Percentiles rank a stretch among this genome's conserved stretches.
phyloP scores from a whole-genome alignment of 2,329 filamentous ascomycete species.

The Mollisiaceae sp. region DNA sequence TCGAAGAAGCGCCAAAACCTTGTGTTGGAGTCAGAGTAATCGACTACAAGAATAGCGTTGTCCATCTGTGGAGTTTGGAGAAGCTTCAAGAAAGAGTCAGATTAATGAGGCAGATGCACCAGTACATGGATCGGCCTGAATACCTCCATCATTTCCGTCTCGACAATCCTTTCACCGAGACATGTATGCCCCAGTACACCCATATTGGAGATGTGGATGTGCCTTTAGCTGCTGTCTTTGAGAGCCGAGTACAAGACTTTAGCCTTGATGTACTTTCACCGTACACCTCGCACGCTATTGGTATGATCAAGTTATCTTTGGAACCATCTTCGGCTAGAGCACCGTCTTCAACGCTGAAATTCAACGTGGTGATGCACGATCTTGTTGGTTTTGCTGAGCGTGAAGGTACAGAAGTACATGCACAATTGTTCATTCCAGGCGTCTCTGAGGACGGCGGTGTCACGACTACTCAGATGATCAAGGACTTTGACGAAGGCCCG shows the following conservation, averaged over 20 bases:
- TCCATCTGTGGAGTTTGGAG: constrained; percentile 92
- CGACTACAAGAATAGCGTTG: constrained; percentile 84
- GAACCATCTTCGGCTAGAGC: constrained; percentile 94
- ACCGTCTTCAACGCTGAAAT: constrained; percentile 90
- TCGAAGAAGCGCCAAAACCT: constrained; percentile 84
- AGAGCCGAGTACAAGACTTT: constrained; percentile 93
- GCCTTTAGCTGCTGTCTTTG: constrained; percentile 89
- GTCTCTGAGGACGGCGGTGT: constrained; percentile 89
- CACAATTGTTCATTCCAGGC: constrained; percentile 93
- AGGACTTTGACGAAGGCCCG: constrained; percentile 89
- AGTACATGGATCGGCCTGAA: constrained; percentile 94
- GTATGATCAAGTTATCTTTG: constrained; percentile 86
- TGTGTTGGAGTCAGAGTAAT: constrained; percentile 90
- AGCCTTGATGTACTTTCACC: constrained; percentile 88
- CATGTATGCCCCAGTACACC: constrained; percentile 90
- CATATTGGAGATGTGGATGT: constrained; percentile 93
- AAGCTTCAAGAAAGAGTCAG: constrained; percentile 88
- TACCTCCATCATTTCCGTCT: constrained; percentile 92
- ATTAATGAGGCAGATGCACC: constrained; percentile 95
- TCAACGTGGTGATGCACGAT: constrained; percentile 98
- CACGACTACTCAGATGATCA: constrained; percentile 94
- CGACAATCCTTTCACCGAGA: constrained; percentile 90
- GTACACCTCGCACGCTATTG: constrained; percentile 88
- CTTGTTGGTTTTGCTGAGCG: constrained; percentile 93
- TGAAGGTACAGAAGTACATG: constrained; percentile 94